Evolutionary conservation across 805 yeast genomes (phyloP).

Genomic region (Saitoella complicata): DNA sequence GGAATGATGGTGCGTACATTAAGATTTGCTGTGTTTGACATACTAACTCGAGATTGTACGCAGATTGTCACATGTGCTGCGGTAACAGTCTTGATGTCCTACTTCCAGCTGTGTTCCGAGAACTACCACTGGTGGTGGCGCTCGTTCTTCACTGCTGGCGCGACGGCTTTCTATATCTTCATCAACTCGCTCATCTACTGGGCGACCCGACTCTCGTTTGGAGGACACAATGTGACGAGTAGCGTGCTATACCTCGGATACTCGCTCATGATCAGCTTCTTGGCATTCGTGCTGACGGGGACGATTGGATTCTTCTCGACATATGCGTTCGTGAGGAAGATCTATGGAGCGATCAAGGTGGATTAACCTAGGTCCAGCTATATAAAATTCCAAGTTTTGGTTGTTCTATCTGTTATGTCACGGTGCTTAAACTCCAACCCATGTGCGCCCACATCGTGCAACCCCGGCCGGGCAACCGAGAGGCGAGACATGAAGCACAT

Average conservation of each 20-base stretch:
- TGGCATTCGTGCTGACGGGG: constrained; percentile 73
- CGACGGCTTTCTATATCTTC: constrained; percentile 72
- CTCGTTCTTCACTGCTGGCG: constrained; percentile 71
- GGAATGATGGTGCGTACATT: constrained; percentile 39
- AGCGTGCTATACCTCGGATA: constrained; percentile 71
- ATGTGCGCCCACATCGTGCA: no score
- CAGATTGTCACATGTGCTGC: constrained; percentile 47
- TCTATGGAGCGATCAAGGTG: constrained; percentile 73
- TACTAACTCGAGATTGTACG: constrained; percentile 22
- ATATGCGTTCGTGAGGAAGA: constrained; percentile 56
- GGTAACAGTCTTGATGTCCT: constrained; percentile 64
- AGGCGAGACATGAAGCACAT: no score
- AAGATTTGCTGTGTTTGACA: no score
- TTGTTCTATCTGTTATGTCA: no score
- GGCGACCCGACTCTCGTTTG: constrained; percentile 38
- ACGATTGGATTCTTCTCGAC: constrained; percentile 68
- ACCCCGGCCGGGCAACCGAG: no score
- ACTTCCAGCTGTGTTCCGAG: constrained; percentile 74
- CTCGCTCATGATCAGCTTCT: constrained; percentile 49
- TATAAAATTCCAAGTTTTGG: constrained; percentile 2
- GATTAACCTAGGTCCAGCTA: constrained; percentile 31
- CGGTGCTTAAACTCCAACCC: no score
- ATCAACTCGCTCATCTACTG: constrained; percentile 53
- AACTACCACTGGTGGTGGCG: constrained; percentile 98
- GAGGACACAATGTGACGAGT: constrained; percentile 45